Conservation (phyloP, 495 filamentous ascomycete genomes). For the Hypoxylon crocopeplum region DNA sequence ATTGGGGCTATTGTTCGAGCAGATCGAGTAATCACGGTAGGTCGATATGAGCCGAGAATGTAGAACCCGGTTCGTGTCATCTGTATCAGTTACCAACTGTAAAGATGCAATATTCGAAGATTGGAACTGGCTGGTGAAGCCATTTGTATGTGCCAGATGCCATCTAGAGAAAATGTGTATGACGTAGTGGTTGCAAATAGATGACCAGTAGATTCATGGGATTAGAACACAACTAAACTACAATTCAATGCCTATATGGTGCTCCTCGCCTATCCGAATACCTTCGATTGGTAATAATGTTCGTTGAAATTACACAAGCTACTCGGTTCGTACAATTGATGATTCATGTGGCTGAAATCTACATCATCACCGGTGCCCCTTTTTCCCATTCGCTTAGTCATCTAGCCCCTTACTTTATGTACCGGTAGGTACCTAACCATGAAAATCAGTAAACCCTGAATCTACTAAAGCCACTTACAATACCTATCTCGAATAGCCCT, state of each 20-base stretch:
- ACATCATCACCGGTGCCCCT: slow-evolving; percentile 1
- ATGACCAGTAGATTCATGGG: slow-evolving; percentile 16
- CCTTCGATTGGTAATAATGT: too few species aligned
- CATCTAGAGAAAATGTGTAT: slow-evolving; percentile 4
- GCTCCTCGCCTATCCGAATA: too few species aligned
- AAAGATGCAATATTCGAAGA: not conserved
- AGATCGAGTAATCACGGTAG: not conserved
- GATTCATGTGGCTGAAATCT: not conserved
- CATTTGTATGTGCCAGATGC: not conserved
- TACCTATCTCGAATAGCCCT: too few species aligned
- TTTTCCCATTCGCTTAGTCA: slow-evolving; percentile 1
- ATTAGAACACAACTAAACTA: too few species aligned
- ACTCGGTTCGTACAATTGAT: not conserved
- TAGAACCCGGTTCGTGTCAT: slow-evolving; percentile 1
- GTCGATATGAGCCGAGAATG: not conserved
- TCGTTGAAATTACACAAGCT: too few species aligned
- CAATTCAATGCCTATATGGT: too few species aligned
- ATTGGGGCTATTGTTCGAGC: not conserved
- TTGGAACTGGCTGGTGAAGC: not conserved
- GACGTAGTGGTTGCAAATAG: slow-evolving; percentile 6
- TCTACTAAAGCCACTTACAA: too few species aligned
- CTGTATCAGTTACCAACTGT: not conserved
- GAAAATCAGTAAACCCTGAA: not conserved
- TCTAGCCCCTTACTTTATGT: not conserved
- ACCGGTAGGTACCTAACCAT: too few species aligned